Evolutionary conservation across 2,329 filamentous ascomycete species (phyloP).

Genomic region (Calonectria hongkongensis): DNA sequence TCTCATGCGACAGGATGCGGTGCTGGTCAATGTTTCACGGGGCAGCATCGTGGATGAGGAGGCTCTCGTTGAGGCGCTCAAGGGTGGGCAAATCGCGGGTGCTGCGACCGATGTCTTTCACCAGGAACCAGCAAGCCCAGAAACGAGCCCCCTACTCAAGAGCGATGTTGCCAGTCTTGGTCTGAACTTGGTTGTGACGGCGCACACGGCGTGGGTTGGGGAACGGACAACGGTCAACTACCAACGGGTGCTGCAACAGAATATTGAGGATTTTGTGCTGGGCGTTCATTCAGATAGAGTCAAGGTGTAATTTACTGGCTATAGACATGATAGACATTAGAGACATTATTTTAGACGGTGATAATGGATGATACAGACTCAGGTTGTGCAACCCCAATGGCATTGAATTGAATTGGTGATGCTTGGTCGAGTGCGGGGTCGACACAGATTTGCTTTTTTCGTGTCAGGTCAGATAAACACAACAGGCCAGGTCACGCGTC

Average conservation of each 20-base stretch:
- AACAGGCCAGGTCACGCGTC: not conserved
- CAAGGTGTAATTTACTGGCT: not conserved
- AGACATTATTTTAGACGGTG: too few relatives aligned
- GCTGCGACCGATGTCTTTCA: conserved; percentile 38
- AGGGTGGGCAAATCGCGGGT: conserved; percentile 27
- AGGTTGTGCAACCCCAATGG: too few relatives aligned
- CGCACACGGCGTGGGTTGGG: conserved; percentile 33
- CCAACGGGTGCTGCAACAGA: conserved; percentile 29
- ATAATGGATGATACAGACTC: too few relatives aligned
- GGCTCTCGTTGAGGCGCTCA: conserved; percentile 32
- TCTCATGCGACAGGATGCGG: conserved; percentile 21
- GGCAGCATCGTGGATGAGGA: conserved; percentile 36
- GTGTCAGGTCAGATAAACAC: too few relatives aligned
- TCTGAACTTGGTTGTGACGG: conserved; percentile 30
- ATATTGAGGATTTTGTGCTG: conserved; percentile 28
- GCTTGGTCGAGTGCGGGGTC: too few relatives aligned
- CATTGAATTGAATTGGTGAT: not conserved
- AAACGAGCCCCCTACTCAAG: conserved; percentile 19
- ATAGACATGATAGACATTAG: too few relatives aligned
- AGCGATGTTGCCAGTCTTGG: not conserved
- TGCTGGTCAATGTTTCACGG: conserved; percentile 37
- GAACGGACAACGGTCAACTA: conserved; percentile 27
- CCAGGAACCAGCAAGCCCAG: conserved; percentile 29
- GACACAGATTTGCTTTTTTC: too few relatives aligned
- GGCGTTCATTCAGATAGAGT: conserved; percentile 14